These are phyloP conservation scores for Wickerhamomyces sp. DNA, from an alignment of 1,139 yeast genomes.

Conservation along the genomic window DNA sequence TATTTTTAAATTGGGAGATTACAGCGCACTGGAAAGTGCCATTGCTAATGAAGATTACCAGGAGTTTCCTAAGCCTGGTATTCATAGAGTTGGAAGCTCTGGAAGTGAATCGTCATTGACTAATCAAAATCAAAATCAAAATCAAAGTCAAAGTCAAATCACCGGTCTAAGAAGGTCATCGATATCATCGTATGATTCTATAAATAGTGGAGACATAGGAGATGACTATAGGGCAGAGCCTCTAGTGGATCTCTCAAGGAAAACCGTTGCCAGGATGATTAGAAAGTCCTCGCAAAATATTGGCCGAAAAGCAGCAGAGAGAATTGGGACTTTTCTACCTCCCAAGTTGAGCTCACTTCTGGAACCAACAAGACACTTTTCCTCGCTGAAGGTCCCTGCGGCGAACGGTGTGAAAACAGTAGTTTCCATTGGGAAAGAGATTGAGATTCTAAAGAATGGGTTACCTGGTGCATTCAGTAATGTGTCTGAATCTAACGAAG, in stretches of 20 bases:
- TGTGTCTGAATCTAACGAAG: too few relatives aligned
- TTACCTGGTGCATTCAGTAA: conserved; percentile 18
- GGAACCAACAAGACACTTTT: conserved; percentile 93
- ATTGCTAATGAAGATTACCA: conserved; percentile 3
- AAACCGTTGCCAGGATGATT: conserved; percentile 68
- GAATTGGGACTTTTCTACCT: conserved; percentile 84
- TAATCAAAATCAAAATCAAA: conserved; percentile 15
- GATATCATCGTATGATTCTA: conserved; percentile 29
- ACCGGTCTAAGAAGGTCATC: conserved; percentile 26
- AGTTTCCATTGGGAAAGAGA: conserved; percentile 49
- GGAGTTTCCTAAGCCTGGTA: conserved; percentile 13
- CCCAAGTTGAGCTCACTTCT: conserved; percentile 78
- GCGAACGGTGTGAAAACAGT: conserved; percentile 58
- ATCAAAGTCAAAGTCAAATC: conserved; percentile 11
- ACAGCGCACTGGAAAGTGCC: conserved; percentile 2
- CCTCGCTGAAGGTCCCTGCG: conserved; percentile 79
- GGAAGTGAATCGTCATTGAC: conserved; percentile 27
- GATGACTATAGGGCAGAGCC: conserved; percentile 43
- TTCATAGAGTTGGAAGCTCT: conserved; percentile 26
- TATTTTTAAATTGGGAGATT: conserved; percentile 62
- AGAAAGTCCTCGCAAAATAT: conserved; percentile 49
- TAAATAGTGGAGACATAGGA: conserved; percentile 33
- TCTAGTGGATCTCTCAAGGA: conserved; percentile 61
- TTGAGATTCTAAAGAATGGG: conserved; percentile 25
- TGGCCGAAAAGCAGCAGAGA: conserved; percentile 76